Evolutionary conservation across 2,329 filamentous ascomycete genomes (phyloP).

Genomic region (Fusarium kyushuense): DNA sequence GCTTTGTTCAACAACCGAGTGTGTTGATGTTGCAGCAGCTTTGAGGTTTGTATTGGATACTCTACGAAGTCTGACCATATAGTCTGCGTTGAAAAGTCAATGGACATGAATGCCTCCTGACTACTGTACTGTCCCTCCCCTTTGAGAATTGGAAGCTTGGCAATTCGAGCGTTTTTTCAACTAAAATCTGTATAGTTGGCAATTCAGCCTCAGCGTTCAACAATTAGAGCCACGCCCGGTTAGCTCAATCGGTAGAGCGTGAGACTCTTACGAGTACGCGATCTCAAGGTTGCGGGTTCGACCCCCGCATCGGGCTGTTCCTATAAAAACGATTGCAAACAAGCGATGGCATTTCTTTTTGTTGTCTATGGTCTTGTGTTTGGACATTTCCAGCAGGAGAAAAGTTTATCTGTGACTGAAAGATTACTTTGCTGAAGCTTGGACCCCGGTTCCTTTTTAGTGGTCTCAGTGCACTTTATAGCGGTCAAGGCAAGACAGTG

Average conservation of each 20-base stretch:
- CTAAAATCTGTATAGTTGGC: rapidly evolving
- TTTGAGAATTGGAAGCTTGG: neutral
- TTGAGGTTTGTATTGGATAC: neutral
- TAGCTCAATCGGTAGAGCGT: slow-evolving; percentile 68
- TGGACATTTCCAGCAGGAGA: too few species aligned
- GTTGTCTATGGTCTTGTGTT: too few species aligned
- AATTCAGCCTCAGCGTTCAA: rapidly evolving
- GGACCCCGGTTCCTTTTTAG: neutral
- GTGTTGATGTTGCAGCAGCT: too few species aligned
- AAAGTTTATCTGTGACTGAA: too few species aligned
- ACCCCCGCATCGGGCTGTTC: slow-evolving; percentile 59
- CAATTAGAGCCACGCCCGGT: slow-evolving; percentile 50
- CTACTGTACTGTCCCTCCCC: neutral
- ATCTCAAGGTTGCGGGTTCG: slow-evolving; percentile 70
- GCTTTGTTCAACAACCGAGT: too few species aligned
- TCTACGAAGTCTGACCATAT: too few species aligned
- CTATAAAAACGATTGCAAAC: slow-evolving; percentile 46
- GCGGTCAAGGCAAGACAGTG: neutral
- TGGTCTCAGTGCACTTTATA: neutral
- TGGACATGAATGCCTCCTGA: too few species aligned
- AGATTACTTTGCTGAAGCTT: too few species aligned
- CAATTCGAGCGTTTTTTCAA: rapidly evolving
- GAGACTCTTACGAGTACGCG: slow-evolving; percentile 68
- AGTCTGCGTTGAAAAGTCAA: rapidly evolving
- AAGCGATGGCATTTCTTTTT: slow-evolving; percentile 19